Evolutionary conservation across 2,329 filamentous ascomycete genomes (phyloP), one percentile per base, ranked within the genome.

Genomic region (Fusarium sp.): DNA sequence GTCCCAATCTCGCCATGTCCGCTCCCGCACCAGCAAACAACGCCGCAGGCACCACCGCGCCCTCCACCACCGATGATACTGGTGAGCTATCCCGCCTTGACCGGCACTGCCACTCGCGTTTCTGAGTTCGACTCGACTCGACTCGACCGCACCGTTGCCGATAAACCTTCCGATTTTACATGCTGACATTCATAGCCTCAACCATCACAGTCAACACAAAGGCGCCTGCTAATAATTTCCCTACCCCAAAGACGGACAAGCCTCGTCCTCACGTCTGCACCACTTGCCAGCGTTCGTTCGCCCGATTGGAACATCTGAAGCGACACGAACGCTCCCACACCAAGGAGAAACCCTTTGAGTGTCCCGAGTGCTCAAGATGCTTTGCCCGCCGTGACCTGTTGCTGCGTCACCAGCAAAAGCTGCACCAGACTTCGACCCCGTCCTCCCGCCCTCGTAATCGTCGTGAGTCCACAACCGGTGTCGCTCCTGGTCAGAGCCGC

Each of bases 321-420:
- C 92, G 96, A 65, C 96, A 99, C 81, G 96, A 98, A 82, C 89
- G 96, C 67, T 97, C 94, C n/a, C 94, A 98, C 79, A 98, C 94
- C 43, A 98, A 99, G 80, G 94, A 99, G 83, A 99, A 99, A 84
- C 96, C 96, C 2, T 99, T 99, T 75, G 94, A 98, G 81, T 99
- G 96, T 76, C 93, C 93, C 28, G 93, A 98, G 80, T 99, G 96
- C 81, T 88, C 93, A 37, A 85, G 96, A 81, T 98, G 96, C 82
- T 99, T 99, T 81, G 96, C 96, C 63, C 90, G 96, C 65, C 90
- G 96, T 71, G 96, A 99, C 80, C 82, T 99, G 72, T 86, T 99
- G 57, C 84, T 99, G 71, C 90, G 96, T 63, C 96, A 99, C 81
- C 96, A 99, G 85, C 96, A 99, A 85, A 99, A 99, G 85, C 88